Conservation (phyloP, 1,139 yeast genomes). For the Suzukiozyma palmioleophila region DNA sequence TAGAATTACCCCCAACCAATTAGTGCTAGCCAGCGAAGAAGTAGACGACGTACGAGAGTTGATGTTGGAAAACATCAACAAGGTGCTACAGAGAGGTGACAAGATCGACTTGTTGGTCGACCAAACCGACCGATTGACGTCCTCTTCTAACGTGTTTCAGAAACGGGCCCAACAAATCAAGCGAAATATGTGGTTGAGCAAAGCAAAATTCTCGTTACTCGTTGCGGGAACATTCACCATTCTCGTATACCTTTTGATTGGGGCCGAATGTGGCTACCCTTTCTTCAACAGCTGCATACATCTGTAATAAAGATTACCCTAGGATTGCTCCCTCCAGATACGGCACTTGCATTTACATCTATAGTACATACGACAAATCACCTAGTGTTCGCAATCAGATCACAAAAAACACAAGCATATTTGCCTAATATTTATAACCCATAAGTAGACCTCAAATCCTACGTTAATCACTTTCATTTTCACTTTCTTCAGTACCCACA, state of each 20-base stretch:
- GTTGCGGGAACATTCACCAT: constrained; percentile 23
- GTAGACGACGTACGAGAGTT: constrained; percentile 51
- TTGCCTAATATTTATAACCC: no score
- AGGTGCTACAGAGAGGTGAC: constrained; percentile 76
- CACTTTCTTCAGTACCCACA: constrained; percentile 10
- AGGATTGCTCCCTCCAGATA: neutral
- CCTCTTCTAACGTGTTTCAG: constrained; percentile 67
- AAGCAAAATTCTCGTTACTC: constrained; percentile 39
- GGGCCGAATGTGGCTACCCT: constrained; percentile 52
- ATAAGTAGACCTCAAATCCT: no score
- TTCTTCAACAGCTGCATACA: constrained; percentile 26
- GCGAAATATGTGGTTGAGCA: constrained; percentile 65
- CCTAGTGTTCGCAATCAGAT: no score
- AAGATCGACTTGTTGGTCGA: constrained; percentile 69
- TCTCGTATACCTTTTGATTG: constrained; percentile 39
- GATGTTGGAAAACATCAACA: constrained; percentile 68
- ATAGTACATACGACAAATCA: constrained; percentile 1
- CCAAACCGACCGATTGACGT: constrained; percentile 74
- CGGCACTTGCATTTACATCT: neutral
- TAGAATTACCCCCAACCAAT: constrained; percentile 36
- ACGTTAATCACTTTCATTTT: constrained; percentile 5
- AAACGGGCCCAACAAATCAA: constrained; percentile 64
- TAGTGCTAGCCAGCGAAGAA: constrained; percentile 43
- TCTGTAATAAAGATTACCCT: neutral
- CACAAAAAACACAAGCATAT: no score